Evolutionary conservation across 2,329 filamentous ascomycete species (phyloP), one percentile per base, ranked within the genome.

Genomic region (Plenodomus biglobosus): DNA sequence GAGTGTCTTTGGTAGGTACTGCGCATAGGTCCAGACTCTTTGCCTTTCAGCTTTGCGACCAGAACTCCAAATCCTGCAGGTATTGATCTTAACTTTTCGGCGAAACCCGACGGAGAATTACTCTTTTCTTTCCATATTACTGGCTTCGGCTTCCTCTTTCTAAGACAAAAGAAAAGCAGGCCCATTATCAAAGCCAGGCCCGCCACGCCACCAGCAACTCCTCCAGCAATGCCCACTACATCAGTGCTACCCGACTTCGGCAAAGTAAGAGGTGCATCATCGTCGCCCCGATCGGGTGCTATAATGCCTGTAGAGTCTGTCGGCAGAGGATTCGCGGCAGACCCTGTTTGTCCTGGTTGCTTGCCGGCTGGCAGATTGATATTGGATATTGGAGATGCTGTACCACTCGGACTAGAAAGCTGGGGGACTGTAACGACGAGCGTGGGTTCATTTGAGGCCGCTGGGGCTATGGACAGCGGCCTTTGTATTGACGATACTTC

Each of bases 131-230:
- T 41, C 56, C 55, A 53, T 46, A 42, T 41, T 35, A 42, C 22
- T 45, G 57, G 45, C 34, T 58, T 59, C 8, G 66, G 50, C 50
- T 63, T 68, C 42, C 67, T 62, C 44, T 62, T 64, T 40, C 66
- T 61, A 32, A 72, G 39, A 46, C 61, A 70, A 34, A 70, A 55
- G 48, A 71, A 70, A 11, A 72, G 46, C 16, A 72, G 40, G 5
- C 46, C 59, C 43, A 61, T 58, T 38, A 72, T 60, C 10, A 71
- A 24, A 11, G 63, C 65, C 17, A 72, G 56, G 6, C 50, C 65
- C n/a, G 62, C 56, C 15, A 72, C 57, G 3, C 68, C 68, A 21
- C 68, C 69, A 17, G 70, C 49, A n/a, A 68, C 63, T 3, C 66
- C 69, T 38, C 69, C 69, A 19, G 65, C 61, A 27, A 72, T 65